Conservation (phyloP, 1,284 basidiomycete species). For the Malassezia brasiliensis region DNA sequence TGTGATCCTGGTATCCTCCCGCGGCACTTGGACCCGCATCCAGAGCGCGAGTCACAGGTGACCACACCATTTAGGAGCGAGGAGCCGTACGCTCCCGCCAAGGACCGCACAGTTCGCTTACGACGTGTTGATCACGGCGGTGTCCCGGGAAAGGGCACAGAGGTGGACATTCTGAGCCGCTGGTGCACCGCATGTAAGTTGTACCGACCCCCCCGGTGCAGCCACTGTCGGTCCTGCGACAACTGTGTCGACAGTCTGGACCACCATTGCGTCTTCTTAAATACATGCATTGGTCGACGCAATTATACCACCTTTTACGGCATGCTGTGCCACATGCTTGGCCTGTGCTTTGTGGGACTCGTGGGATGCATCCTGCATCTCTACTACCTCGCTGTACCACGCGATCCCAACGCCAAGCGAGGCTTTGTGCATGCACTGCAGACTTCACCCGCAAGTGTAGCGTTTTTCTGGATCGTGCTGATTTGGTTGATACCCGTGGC, state of each 20-base stretch:
- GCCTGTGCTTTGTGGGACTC: constrained; percentile 5
- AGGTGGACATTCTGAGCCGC: constrained; percentile 25
- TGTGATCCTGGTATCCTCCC: constrained; percentile 45
- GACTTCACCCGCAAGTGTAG: constrained; percentile 27
- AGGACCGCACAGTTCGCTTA: constrained; percentile 24
- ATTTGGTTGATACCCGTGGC: constrained; percentile 23
- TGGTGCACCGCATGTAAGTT: constrained; percentile 47
- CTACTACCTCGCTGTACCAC: constrained; percentile 21
- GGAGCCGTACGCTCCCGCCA: constrained; percentile 13
- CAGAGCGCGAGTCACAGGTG: constrained; percentile 29
- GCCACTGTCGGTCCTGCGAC: constrained; percentile 46
- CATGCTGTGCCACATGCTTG: constrained; percentile 25
- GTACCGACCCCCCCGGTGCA: constrained; percentile 42
- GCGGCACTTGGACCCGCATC: constrained; percentile 38
- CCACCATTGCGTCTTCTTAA: constrained; percentile 48
- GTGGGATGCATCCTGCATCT: constrained; percentile 19
- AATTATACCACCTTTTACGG: constrained; percentile 47
- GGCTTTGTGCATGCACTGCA: constrained; percentile 29
- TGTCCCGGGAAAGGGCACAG: constrained; percentile 6
- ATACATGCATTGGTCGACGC: constrained; percentile 45
- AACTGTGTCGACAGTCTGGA: constrained; percentile 48
- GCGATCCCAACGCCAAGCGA: not conserved
- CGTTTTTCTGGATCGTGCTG: constrained; percentile 32
- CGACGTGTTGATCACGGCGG: constrained; percentile 21
- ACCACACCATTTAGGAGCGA: not conserved